Base-by-base conservation (phyloP, 176 grass and related monocot genomes). In the Themeda triandra region DNA sequence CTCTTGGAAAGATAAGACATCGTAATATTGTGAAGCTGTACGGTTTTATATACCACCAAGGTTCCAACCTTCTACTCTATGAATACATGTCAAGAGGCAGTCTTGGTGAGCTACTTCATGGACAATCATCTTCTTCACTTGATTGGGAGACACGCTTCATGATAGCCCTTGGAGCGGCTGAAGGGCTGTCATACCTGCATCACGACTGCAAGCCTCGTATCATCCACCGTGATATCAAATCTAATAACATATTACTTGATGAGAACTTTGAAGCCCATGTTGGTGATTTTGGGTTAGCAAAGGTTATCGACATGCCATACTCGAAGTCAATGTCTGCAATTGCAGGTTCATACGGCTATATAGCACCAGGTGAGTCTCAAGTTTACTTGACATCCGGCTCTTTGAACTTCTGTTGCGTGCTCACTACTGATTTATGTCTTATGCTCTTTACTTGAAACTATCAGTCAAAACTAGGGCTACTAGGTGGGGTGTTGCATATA, bases 231-330 rank as follows among this genome's bases (percentile, higher is more conserved):
- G 97, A 99, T 80, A 99, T 99, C 44, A 99, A 99, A 73, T 99
- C 97, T 4, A 99, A 99, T 68, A 99, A 99, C 53, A 99, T 99
- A 79, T 80, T 99, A 78, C 97, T 99, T 51, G 93, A 99, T 88
- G 91, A 96, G n/a, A 96, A 99, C 78, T 99, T 89, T 74, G 93
- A 99, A 92, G 92, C 97, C 80, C 97, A 96, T 92, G 97, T 99
- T 80, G 97, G 97, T 33, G 97, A 99, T 76, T 99, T 99, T 82
- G 97, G 97, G 86, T 90, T 99, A 62, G 97, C 97, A 51, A 99
- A 99, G 72, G 91, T 99, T 31, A 96, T 99, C 29, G 97, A 99
- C 87, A 89, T 99, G 97, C 93, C 97, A 79, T 84, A 92, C 54
- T 88, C 88, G 17, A 99, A 99, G 81, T 88, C 97, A 23, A 99